Evolutionary conservation across 805 yeast species (phyloP).

Genomic region (Wickerhamiella kurtzmanii): DNA sequence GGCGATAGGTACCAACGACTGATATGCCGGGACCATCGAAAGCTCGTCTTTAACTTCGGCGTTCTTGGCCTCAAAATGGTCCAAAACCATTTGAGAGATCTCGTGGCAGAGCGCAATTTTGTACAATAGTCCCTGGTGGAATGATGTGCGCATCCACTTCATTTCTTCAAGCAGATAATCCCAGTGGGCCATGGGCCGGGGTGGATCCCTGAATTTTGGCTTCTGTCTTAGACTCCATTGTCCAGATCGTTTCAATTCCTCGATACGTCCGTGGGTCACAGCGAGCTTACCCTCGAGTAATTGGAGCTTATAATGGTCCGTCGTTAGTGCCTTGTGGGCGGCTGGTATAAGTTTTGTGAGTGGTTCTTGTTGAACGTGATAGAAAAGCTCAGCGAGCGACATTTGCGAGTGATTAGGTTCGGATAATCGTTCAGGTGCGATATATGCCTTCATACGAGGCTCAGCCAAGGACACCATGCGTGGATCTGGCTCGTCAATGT

Average conservation of each 20-base stretch:
- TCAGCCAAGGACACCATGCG: neutral
- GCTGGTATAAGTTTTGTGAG: slow-evolving; percentile 66
- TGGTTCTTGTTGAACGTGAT: slow-evolving; percentile 79
- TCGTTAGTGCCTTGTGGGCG: slow-evolving; percentile 73
- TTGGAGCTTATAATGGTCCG: slow-evolving; percentile 75
- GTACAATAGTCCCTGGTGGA: slow-evolving; percentile 53
- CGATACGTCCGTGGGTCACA: slow-evolving; percentile 79
- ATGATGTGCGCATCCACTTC: slow-evolving; percentile 72
- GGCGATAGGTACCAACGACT: slow-evolving; percentile 27
- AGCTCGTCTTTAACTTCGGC: neutral
- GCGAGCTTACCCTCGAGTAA: slow-evolving; percentile 82
- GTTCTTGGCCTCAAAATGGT: slow-evolving; percentile 42
- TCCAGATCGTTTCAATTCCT: slow-evolving; percentile 73
- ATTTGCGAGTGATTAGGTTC: slow-evolving; percentile 20
- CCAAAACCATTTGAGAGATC: slow-evolving; percentile 53
- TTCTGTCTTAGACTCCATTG: slow-evolving; percentile 92
- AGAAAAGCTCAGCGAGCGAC: slow-evolving; percentile 71
- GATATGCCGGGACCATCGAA: neutral
- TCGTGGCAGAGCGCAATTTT: slow-evolving; percentile 57
- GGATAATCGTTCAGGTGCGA: slow-evolving; percentile 14
- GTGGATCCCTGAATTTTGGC: slow-evolving; percentile 55
- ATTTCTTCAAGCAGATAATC: slow-evolving; percentile 62
- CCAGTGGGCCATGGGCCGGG: slow-evolving; percentile 44
- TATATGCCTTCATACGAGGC: neutral
- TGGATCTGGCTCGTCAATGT: neutral